Conservation (phyloP, 2,329 filamentous ascomycete genomes). For the Pyricularia sp. region DNA sequence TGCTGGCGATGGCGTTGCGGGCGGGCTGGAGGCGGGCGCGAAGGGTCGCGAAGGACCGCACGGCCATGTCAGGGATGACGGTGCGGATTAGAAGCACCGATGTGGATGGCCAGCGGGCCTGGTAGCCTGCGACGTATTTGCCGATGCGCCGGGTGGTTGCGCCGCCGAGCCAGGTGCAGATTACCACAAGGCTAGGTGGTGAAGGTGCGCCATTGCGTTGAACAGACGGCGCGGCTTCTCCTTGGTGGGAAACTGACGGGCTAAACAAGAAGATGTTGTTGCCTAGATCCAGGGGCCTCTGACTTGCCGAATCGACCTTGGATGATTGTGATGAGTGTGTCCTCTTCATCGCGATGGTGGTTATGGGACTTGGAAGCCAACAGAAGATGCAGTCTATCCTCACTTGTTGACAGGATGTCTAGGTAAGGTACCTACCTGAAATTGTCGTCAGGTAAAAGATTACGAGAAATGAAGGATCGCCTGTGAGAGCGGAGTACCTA, state of each 20-base stretch:
- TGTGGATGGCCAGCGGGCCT: not conserved
- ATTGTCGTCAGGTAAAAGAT: not conserved
- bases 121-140: constrained; percentile 1
- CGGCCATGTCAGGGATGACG: not conserved
- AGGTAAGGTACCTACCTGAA: not conserved
- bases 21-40: not conserved
- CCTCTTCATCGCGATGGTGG: not conserved
- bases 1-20: not conserved
- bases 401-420: not conserved
- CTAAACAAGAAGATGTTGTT: not conserved
- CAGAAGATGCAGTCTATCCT: not conserved
- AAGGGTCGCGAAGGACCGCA: not conserved
- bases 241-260: not conserved
- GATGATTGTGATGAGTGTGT: not conserved
- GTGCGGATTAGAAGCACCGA: not conserved
- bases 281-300: not conserved
- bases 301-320: not conserved
- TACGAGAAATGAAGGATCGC: no score
- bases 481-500: no score
- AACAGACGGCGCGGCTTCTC: not conserved
- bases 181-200: not conserved
- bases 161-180: not conserved
- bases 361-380: not conserved
- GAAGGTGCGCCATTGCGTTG: not conserved
- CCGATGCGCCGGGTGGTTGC: not conserved